A percentile compares a stretch with the other conserved stretches of the same genome.
These are phyloP conservation scores for Claviceps sp. DNA, from an alignment of 2,329 filamentous ascomycete genomes.

Conservation along the genomic window DNA sequence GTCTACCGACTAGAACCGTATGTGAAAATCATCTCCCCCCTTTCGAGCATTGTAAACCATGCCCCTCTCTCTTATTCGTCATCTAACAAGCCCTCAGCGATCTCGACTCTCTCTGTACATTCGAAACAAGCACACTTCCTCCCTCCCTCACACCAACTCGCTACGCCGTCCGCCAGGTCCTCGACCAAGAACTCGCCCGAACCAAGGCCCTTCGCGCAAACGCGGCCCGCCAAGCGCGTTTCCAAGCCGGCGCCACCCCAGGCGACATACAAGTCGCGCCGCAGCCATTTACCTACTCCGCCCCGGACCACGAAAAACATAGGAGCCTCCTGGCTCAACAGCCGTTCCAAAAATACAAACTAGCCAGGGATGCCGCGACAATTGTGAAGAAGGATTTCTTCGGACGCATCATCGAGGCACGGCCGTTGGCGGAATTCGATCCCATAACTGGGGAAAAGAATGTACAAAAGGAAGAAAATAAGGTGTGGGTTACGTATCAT, in stretches of 20 bases:
- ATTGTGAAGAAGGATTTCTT: conserved; percentile 72
- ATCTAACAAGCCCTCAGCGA: conserved; percentile 24
- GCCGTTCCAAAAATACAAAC: conserved; percentile 20
- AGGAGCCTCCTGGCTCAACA: neutral
- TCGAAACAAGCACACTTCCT: conserved; percentile 50
- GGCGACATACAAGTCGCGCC: neutral
- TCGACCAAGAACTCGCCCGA: conserved; percentile 79
- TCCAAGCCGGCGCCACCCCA: conserved; percentile 34
- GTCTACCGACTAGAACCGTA: conserved; percentile 93
- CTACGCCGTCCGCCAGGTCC: conserved; percentile 86
- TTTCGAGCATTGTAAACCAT: neutral
- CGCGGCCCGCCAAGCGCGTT: conserved; percentile 51
- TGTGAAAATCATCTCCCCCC: conserved; percentile 23
- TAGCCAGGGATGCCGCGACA: conserved; percentile 22
- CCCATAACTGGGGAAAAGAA: conserved; percentile 21
- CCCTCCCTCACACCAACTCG: conserved; percentile 58
- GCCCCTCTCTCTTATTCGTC: neutral
- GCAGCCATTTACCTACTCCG: conserved; percentile 4
- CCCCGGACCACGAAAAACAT: neutral
- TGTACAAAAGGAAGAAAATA: conserved; percentile 33
- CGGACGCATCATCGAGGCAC: conserved; percentile 50
- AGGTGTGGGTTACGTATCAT: conserved; percentile 79
- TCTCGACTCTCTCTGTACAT: conserved; percentile 67
- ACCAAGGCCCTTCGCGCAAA: conserved; percentile 54
- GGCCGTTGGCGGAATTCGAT: conserved; percentile 26